These are phyloP conservation scores for Ogataea populi-albae DNA, from an alignment of 805 yeast species.

Conservation along the genomic window DNA sequence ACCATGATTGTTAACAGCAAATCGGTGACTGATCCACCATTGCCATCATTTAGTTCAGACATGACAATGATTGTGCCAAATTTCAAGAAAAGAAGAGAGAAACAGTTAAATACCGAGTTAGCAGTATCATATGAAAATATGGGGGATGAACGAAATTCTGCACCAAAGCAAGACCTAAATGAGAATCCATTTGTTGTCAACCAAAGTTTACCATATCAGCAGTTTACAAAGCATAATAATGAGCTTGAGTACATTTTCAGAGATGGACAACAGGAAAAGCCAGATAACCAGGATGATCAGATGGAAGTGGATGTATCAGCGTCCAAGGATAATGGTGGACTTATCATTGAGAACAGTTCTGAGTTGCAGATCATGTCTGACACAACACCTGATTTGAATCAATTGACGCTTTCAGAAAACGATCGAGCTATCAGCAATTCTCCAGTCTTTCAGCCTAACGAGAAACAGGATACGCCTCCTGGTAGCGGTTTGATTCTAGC, in stretches of 20 bases:
- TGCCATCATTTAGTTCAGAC: conserved; percentile 25
- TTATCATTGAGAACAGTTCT: not conserved
- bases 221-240: conserved; percentile 8
- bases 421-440: conserved; percentile 5
- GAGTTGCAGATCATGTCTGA: conserved; percentile 16
- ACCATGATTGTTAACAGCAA: conserved; percentile 28
- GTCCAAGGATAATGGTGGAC: conserved; percentile 1
- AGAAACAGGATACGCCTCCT: conserved; percentile 1
- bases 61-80: conserved; percentile 39
- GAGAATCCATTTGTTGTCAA: conserved; percentile 19
- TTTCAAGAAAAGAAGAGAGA: conserved; percentile 9
- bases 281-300: conserved; percentile 6
- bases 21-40: conserved; percentile 5
- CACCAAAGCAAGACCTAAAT: not conserved
- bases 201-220: not conserved
- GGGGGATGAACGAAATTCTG: not conserved
- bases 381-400: conserved; percentile 20
- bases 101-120: no score
- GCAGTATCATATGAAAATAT: no score
- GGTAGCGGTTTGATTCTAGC: no score
- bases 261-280: conserved; percentile 3
- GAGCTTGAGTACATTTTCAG: conserved; percentile 14
- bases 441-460: not conserved
- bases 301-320: conserved; percentile 16
- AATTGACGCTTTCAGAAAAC: conserved; percentile 15